Evolutionary conservation across 2,329 filamentous ascomycete species (phyloP).

Genomic region (Claviceps sp.): DNA sequence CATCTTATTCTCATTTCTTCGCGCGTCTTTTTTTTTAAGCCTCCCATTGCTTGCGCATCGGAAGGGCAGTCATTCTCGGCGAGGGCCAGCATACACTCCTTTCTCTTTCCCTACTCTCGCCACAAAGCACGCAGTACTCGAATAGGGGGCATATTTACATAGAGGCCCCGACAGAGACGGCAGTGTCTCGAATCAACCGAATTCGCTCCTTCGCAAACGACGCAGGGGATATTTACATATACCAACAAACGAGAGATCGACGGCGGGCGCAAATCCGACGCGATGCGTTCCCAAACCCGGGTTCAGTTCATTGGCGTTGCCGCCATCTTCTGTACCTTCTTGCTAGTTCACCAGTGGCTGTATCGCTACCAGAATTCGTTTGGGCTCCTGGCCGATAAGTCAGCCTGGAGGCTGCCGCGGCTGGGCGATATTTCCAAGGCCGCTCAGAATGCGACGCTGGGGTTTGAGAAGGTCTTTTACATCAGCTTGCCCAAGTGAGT

Average conservation of each 20-base stretch:
- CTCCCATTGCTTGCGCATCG: too few species aligned
- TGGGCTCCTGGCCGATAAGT: neutral
- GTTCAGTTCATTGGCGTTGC: neutral
- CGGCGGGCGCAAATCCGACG: neutral
- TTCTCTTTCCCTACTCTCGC: too few species aligned
- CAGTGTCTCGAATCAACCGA: too few species aligned
- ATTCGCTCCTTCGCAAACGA: neutral
- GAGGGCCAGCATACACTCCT: too few species aligned
- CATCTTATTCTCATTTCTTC: too few species aligned
- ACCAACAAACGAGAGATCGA: neutral
- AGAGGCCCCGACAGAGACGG: too few species aligned
- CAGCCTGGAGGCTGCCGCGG: neutral
- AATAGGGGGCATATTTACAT: too few species aligned
- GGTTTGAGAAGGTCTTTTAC: conserved; percentile 2
- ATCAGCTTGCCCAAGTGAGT: neutral
- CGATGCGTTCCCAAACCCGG: neutral
- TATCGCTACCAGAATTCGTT: neutral
- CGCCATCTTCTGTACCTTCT: neutral
- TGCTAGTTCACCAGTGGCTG: neutral
- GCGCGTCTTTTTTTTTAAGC: too few species aligned
- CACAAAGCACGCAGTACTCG: too few species aligned
- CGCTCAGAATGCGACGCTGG: conserved; percentile 1
- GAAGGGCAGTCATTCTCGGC: too few species aligned
- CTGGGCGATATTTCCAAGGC: neutral
- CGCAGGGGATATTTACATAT: too few species aligned